Conservation (phyloP, 129 eudicot species). For the Smallanthus sonchifolius region DNA sequence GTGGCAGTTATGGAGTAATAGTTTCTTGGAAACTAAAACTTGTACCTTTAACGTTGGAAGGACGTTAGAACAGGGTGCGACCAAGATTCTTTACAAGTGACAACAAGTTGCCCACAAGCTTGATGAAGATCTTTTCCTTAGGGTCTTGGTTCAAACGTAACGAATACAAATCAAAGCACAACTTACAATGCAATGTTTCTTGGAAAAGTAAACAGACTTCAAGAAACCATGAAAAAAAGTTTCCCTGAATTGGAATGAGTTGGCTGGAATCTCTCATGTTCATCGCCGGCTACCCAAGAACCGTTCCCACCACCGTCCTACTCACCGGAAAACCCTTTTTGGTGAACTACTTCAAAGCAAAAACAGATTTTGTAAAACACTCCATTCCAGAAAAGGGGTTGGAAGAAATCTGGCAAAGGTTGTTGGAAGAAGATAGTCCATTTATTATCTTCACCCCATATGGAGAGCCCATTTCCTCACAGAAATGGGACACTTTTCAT, state of each 20-base stretch:
- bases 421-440: neutral
- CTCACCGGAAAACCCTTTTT: neutral
- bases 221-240: neutral
- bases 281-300: neutral
- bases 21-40: neutral
- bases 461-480: neutral
- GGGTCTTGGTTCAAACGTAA: neutral
- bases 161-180: neutral
- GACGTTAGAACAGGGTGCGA: too few relatives aligned
- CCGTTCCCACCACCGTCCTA: neutral
- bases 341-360: constrained; percentile 3
- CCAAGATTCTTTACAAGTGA: too few relatives aligned
- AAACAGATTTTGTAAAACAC: neutral
- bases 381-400: neutral
- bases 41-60: neutral
- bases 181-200: neutral
- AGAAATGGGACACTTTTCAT: neutral
- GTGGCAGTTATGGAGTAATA: too few relatives aligned
- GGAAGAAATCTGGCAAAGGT: neutral
- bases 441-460: neutral
- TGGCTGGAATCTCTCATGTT: constrained; percentile 1
- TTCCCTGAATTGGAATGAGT: neutral
- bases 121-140: neutral
- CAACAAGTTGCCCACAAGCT: neutral
- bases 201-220: neutral